Evolutionary conservation across 2,329 filamentous ascomycete species (phyloP).

Genomic region (Microascus cirrosus): DNA sequence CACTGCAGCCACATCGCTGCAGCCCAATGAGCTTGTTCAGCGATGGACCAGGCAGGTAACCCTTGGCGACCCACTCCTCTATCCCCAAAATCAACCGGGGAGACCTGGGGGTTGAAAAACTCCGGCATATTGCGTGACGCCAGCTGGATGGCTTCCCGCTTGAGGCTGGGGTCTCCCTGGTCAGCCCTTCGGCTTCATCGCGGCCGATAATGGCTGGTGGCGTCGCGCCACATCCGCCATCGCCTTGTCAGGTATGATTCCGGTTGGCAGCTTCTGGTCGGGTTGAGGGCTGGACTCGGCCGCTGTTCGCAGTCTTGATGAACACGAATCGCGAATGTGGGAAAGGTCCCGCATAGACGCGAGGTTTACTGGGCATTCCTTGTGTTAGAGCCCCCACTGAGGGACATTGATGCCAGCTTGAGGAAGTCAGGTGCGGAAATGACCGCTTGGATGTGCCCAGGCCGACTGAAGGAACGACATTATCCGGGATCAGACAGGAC

Average conservation of each 20-base stretch:
- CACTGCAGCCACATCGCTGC: not conserved
- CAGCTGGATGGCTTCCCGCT: not conserved
- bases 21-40: not conserved
- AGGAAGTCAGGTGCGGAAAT: too few species aligned
- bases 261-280: not conserved
- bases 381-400: too few species aligned
- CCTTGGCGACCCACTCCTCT: not conserved
- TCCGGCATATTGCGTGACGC: not conserved
- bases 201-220: conserved; percentile 2
- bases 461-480: too few species aligned
- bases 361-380: too few species aligned
- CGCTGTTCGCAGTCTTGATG: not conserved
- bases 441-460: too few species aligned
- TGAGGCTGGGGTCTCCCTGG: not conserved
- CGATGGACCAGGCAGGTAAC: not conserved
- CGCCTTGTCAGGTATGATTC: not conserved
- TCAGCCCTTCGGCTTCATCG: not conserved
- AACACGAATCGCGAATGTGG: too few species aligned
- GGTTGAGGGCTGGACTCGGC: not conserved
- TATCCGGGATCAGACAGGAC: not conserved
- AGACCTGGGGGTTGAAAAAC: not conserved
- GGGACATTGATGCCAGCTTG: too few species aligned
- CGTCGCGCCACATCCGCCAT: not conserved
- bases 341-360: too few species aligned
- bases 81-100: not conserved